Base-by-base conservation (phyloP, 208 protist species). In the Zelonia costaricensis region DNA sequence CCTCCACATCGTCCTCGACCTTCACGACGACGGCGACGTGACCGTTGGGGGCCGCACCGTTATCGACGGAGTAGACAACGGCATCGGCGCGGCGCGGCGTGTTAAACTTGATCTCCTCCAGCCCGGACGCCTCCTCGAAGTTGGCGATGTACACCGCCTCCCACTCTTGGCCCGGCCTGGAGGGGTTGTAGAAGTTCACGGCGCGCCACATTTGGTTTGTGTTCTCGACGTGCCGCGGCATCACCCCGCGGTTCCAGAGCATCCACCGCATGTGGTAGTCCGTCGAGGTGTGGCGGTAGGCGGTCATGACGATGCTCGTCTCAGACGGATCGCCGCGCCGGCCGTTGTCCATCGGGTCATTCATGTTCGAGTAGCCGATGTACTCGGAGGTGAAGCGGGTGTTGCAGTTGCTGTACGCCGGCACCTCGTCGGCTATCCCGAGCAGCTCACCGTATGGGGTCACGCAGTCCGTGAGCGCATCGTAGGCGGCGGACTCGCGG, bases 331-430 rank as follows among this genome's bases (percentile, higher is more conserved):
- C 78, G 18, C 59, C 59, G 28, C 74, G 73, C 35, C 58, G 43
- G 38, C 64, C 57, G 35, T 73, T 60, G 43, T 85, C 83, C 40
- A 64, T 42, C 10, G 83, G 83, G 42, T 80, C 62, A 36, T 62
- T 56, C 18, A 83, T 35, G 25, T 72, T 68, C 30, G 67, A 46
- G 40, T 80, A 86, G 39, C 60, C 65, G 18, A 68, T 43, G 18
- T 63, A 59, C 20, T 73, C 57, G 6, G 69, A 60, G 15, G 53
- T 40, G 33, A 78, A 74, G 10, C 33, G 30, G 2, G 62, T 56
- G 59, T 83, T 64, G 56, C 81, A 92, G 57, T 92, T 92, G 66
- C 85, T 92, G 55, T 78, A 88, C 16, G 74, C 78, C 1, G 82
- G 85, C 4, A 86, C 65, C 40, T 67, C 48, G 42, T 76, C 55